phyloP scores from a whole-genome alignment of 306 rosid genomes.

The Quercus suber region DNA sequence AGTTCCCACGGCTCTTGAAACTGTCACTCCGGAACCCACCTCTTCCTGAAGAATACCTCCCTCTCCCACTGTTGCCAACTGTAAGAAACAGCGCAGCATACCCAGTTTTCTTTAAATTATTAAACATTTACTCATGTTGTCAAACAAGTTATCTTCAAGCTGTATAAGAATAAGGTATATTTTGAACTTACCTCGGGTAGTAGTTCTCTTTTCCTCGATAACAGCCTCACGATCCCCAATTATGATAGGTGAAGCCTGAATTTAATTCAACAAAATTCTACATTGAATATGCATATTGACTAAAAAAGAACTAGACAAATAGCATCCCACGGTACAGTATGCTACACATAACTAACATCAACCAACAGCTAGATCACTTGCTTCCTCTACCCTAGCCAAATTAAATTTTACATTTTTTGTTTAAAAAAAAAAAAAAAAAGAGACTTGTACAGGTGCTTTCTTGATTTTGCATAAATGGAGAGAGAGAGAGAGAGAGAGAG shows the following conservation, averaged over 20 bases:
- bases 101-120: conserved; percentile 18
- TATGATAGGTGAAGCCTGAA: conserved; percentile 72
- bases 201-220: conserved; percentile 90
- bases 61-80: conserved; percentile 83
- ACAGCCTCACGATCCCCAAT: conserved; percentile 76
- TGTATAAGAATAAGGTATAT: neutral
- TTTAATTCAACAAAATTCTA: conserved; percentile 21
- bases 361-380: neutral
- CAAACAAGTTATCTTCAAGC: neutral
- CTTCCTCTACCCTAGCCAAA: neutral
- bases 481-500: no score
- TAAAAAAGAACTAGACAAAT: neutral
- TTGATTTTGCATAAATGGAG: neutral
- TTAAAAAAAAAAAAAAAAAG: neutral
- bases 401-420: neutral
- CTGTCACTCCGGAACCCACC: conserved; percentile 66
- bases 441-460: neutral
- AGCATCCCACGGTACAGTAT: neutral
- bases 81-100: conserved; percentile 14
- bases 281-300: neutral
- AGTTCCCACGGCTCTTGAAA: conserved; percentile 69
- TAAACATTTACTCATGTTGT: neutral
- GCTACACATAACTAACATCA: neutral
- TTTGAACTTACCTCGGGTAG: conserved; percentile 70
- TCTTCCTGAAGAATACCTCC: conserved; percentile 82